Evolutionary conservation across 2,329 filamentous ascomycete genomes (phyloP), one percentile per base, ranked within the genome.

Genomic region (Colletotrichum truncatum): DNA sequence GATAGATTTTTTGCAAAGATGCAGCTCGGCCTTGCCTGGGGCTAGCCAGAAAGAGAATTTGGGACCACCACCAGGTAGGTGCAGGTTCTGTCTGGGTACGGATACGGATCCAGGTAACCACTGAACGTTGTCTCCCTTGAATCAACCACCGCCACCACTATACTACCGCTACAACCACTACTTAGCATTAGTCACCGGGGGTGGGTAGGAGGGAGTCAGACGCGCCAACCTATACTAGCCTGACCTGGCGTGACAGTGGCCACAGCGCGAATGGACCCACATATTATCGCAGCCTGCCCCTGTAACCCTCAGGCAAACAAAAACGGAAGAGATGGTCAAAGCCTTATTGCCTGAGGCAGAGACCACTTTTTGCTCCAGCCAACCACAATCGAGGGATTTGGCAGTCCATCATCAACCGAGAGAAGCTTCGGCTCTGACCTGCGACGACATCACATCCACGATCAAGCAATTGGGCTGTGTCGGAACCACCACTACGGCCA

Each of bases 291-390:
- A 21, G 26, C n/a, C n/a, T 43, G 52, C 52, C 52, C 52, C 36
- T 43, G 11, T 36, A 43, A n/a, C n/a, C 18, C 32, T 48, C 36
- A 51, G 45, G 32, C 55, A 34, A n/a, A 30, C 5, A 28, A 45
- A 36, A n/a, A n/a, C n/a, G n/a, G n/a, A n/a, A n/a, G n/a, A n/a
- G n/a, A n/a, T n/a, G n/a, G n/a, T n/a, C n/a, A n/a, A n/a, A n/a
- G n/a, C n/a, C 14, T 64, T 38, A 48, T 7, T 70, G 76, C 77
- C 78, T 80, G 69, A 80, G 78, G 77, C 77, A 72, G 2, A 10
- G 63, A 26, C 6, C 30, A 34, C 7, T 14, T 16, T 4, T 16
- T 3, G 3, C 25, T 2, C 25, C 62, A 69, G 61, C 68, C 59
- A 64, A 58, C 51, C 55, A 63, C 45, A 63, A 34, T 30, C 63